A percentile compares a stretch with the other conserved stretches of the same genome.
Conservation (phyloP, 2,329 filamentous ascomycete genomes). For the Aspergillus caelatus region DNA sequence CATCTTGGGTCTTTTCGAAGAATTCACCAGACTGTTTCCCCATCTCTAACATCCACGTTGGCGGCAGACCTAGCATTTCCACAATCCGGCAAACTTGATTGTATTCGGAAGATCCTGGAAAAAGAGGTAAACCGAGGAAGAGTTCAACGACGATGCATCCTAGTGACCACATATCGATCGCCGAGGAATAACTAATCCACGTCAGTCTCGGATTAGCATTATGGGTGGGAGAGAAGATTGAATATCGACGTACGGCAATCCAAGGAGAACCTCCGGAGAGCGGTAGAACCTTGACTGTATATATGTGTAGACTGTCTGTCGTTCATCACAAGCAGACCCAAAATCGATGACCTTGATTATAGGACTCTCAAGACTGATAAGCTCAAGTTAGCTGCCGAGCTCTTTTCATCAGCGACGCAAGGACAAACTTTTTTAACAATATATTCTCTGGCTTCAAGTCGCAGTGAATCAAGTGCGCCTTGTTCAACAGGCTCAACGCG, state of each 20-base stretch:
- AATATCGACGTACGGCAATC: constrained; percentile 64
- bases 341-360: constrained; percentile 99
- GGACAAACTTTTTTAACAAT: constrained; percentile 79
- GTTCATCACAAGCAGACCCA: constrained; percentile 95
- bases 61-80: constrained; percentile 95
- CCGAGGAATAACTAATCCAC: constrained; percentile 76
- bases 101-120: constrained; percentile 97
- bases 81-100: constrained; percentile 97
- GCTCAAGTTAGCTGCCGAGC: constrained; percentile 13
- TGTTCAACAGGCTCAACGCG: constrained; percentile 87
- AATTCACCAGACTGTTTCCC: constrained; percentile 97
- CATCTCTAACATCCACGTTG: constrained; percentile 99
- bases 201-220: not conserved
- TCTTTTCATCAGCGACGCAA: not conserved
- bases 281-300: constrained; percentile 98
- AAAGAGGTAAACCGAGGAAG: constrained; percentile 90
- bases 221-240: not conserved
- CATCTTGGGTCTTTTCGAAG: constrained; percentile 89
- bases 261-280: constrained; percentile 93
- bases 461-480: constrained; percentile 95
- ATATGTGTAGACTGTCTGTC: constrained; percentile 98
- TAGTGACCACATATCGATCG: constrained; percentile 99
- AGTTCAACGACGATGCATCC: constrained; percentile 98
- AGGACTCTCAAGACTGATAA: constrained; percentile 78
- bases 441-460: constrained; percentile 99